Base-by-base conservation (phyloP, 1,139 yeast species). In the Tardiomyces depauwii region DNA sequence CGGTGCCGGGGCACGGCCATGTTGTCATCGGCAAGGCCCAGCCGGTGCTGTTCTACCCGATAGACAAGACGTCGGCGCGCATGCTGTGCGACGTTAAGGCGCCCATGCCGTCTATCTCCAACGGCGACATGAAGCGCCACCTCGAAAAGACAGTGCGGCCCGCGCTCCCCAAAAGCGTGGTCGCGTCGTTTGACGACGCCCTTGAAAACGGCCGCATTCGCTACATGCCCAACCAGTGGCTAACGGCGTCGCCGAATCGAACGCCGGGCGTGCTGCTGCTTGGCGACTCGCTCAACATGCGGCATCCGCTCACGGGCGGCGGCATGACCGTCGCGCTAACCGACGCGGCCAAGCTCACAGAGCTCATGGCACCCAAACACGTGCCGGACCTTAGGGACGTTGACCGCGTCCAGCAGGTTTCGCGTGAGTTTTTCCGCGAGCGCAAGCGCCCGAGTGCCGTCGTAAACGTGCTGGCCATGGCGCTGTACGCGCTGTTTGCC, bases 281-380 rank as follows among this genome's bases (percentile, higher is more conserved):
- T 42, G 99, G 99, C 40, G 99, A 91, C 62, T 87, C 98, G 1
- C 73, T 89, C 59, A 91, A 91, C 64, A 91, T 91, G 96, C 77
- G 99, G 62, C 99, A 91, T 64, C 99, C 99, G 18, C 74, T 91
- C 52, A 91, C 98, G 1, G 99, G 99, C 42, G 98, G 98, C 49
- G 99, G 99, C 50, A 91, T 91, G 99, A 89, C 97, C 11, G 98
- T 91, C 41, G 97, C 96, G 0, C 71, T 93, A 51, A 84, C 80
- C 60, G 99, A 91, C 62, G 91, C 89, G 5, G 87, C 74, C 16
- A 63, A 83, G 49, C 68, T 84, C 55, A 75, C 84, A 23, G 73
- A 72, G 52, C 65, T 82, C 38, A 67, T 87, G 44, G 76, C 79
- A 28, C 33, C 48, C 2, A 61, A 72, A 44, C 55, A 70, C 44